Conservation (phyloP, 345 rosid species). For the Eucalyptus pumila region DNA sequence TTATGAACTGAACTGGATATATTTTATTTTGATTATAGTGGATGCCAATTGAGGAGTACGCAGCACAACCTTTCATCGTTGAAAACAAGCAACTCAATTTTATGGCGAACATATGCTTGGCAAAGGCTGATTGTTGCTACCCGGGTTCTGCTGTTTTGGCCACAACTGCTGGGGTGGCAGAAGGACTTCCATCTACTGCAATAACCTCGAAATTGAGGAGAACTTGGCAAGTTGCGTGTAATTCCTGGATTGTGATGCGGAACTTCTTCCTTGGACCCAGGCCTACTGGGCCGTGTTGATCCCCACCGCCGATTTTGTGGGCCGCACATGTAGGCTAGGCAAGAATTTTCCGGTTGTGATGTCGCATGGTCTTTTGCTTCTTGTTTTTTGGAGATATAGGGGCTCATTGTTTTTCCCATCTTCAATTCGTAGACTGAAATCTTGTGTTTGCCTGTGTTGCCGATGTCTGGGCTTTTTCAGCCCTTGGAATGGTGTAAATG, state of each 20-base stretch:
- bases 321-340: background rate
- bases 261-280: too few species aligned
- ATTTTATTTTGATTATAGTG: constrained; percentile 21
- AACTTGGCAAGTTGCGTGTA: too few species aligned
- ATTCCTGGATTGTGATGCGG: too few species aligned
- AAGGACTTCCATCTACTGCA: constrained; percentile 31
- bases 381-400: background rate
- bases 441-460: background rate
- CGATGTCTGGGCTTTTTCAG: background rate
- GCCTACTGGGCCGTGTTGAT: too few species aligned
- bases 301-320: too few species aligned
- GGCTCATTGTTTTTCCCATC: background rate
- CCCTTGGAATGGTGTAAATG: background rate
- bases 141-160: constrained; percentile 42
- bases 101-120: constrained; percentile 10
- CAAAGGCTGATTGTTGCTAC: constrained; percentile 24
- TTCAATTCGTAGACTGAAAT: background rate
- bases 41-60: constrained; percentile 58
- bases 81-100: constrained; percentile 23
- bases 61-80: constrained; percentile 38
- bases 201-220: constrained; percentile 4
- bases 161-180: constrained; percentile 25
- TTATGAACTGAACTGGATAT: background rate
- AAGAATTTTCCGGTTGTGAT: too few species aligned
- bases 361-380: background rate